Conservation (phyloP, 2,329 filamentous ascomycete species). For the Aspergillus terreus region DNA sequence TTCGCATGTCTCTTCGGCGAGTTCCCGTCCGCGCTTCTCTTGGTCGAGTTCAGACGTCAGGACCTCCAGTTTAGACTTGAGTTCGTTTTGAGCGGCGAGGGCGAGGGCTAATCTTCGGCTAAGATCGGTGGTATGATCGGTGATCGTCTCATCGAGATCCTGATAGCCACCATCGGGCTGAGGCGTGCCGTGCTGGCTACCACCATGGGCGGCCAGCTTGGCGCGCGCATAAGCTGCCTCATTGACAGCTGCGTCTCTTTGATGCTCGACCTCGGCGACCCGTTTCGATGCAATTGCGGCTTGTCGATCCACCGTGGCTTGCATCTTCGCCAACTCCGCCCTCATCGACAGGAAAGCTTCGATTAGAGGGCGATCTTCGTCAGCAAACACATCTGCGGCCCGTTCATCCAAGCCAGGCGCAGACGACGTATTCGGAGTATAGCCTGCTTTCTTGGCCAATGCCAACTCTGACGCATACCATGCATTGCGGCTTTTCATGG, state of each 20-base stretch:
- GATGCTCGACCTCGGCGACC: constrained; percentile 90
- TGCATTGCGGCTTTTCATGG: constrained; percentile 78
- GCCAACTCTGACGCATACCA: constrained; percentile 97
- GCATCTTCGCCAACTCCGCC: constrained; percentile 82
- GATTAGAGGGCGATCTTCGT: constrained; percentile 87
- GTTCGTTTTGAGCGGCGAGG: constrained; percentile 71
- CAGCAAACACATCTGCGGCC: constrained; percentile 73
- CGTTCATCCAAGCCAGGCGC: constrained; percentile 74
- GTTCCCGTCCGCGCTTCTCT: constrained; percentile 73
- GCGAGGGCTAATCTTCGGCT: constrained; percentile 78
- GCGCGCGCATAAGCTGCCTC: constrained; percentile 95
- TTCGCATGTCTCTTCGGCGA: constrained; percentile 83
- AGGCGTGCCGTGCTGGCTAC: constrained; percentile 60
- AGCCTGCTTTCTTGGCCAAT: constrained; percentile 84
- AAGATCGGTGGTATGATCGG: constrained; percentile 69
- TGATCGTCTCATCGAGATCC: constrained; percentile 56
- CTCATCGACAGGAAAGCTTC: constrained; percentile 92
- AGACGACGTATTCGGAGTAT: constrained; percentile 66
- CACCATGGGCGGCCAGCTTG: constrained; percentile 76
- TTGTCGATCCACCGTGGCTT: constrained; percentile 84
- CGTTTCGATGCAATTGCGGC: constrained; percentile 79
- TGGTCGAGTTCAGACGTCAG: constrained; percentile 69
- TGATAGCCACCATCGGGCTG: constrained; percentile 46
- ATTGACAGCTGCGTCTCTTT: constrained; percentile 87
- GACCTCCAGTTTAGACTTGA: constrained; percentile 72